Evolutionary conservation across 139 green algal species (phyloP), one percentile per base, ranked within the genome.

Genomic region (Coelastrella sp.): DNA sequence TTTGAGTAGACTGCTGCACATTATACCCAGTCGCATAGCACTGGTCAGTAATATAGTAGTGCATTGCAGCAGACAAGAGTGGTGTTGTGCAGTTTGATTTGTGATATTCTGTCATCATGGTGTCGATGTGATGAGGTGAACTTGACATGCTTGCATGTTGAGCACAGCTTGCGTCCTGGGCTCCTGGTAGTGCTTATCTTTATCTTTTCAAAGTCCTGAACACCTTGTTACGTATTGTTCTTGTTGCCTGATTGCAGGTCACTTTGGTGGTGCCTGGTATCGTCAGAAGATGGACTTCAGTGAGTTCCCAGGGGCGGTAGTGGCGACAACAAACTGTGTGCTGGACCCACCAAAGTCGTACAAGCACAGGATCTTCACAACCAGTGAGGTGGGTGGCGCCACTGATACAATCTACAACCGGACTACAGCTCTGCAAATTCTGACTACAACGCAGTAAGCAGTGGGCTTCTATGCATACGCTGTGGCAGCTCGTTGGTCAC

Each of bases 311-410:
- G 45, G 79, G 25, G 34, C 93, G 23, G 88, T 96, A 41, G 85
- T 94, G 41, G 91, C 93, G 30, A 96, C 93, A 75, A 95, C 91
- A 84, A 96, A 96, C 92, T 96, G 93, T 86, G 87, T 96, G 53
- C 69, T 95, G 66, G 91, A 96, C 50, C 93, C 93, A 7, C 67
- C 87, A 4, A 35, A 82, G 41, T 57, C 67, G 2, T 94, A 95
- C 87, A 67, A 69, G 35, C 63, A 92, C 81, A 89, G 88, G 76
- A 85, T 96, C 71, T 96, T 93, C 89, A 95, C 93, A 35, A 93
- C 90, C 34, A 93, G 91, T 67, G 92, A 93, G 89, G 89, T 92
- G 38, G 8, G 62, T 40, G 8, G 57, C 57, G 27, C 13, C 21
- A 30, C 19, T 34, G 15, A 23, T 9, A 57, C 15, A 13, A 23